Base-by-base conservation (phyloP, 2,329 filamentous ascomycete genomes). In the Iodosphaeria phyllophila region DNA sequence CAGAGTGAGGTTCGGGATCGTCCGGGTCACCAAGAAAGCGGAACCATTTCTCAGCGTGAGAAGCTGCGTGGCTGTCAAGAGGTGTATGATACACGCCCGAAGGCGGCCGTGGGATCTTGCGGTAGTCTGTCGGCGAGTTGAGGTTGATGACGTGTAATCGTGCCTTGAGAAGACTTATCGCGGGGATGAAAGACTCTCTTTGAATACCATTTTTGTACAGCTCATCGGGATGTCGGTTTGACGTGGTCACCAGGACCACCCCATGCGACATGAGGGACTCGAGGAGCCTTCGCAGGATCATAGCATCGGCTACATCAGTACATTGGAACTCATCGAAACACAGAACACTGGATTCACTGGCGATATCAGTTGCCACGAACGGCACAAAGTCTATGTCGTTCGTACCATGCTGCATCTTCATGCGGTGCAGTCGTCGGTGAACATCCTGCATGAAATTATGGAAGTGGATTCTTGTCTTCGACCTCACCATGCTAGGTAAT, bases 381-480 rank as follows among this genome's bases (percentile, higher is more conserved):
- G 86, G 86, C 22, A 95, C 67, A 1, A 71, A 80, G 48, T 98
- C 89, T 19, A 92, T 64, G 37, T 93, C 83, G 43, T 73, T 83
- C n/a, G n/a, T n/a, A 16, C 89, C 89, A 46, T 92, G 69, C 39
- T 73, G 56, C 64, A 89, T 75, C 56, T 92, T 93, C 52, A 92
- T 74, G 44, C 70, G 71, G 55, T 95, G 89, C 40, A 95, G 56
- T 31, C 86, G 66, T 48, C 75, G 82, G 54, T 98, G 89, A 24
- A 95, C 76, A 48, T 92, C 79, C 50, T 95, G 89, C 89, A 98
- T 98, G 58, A 98, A 98, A 48, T 92, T 92, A 58, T 95, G 83
- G 52, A 98, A 98, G 56, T 98, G 89, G 42, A 98, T 93, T 23
- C 89, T 66, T 23, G 75, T 91, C 56, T 92, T 93, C 16, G 71